A percentile compares a stretch with the other conserved stretches of the same genome.
Conservation (phyloP, 2,329 filamentous ascomycete genomes). For the Rhytidhysteron rufulum region DNA sequence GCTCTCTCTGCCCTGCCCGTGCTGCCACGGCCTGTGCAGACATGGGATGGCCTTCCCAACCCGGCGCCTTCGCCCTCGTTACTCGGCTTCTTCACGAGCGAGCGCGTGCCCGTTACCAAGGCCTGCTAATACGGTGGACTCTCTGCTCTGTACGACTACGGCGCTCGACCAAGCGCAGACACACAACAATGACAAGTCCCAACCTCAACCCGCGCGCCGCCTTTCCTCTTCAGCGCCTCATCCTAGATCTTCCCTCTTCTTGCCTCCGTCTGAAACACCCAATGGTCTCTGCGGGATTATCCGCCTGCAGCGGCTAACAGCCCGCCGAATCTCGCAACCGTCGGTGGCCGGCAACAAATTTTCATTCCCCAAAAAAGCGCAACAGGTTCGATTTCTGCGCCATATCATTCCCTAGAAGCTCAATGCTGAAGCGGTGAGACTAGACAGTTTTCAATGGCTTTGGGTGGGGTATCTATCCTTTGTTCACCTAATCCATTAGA, state of each 20-base stretch:
- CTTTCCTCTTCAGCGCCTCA: background rate
- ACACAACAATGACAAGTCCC: background rate
- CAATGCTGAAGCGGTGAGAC: background rate
- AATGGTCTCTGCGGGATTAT: constrained; percentile 9
- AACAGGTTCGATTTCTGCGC: constrained; percentile 8
- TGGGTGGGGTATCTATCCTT: background rate
- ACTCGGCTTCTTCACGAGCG: background rate
- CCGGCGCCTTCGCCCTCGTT: too few species aligned
- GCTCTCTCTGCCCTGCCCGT: too few species aligned
- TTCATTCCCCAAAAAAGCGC: constrained; percentile 12
- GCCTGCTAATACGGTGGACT: too few species aligned
- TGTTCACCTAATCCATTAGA: background rate
- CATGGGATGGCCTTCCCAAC: too few species aligned
- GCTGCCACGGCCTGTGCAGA: too few species aligned
- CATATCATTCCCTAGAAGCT: constrained; percentile 5
- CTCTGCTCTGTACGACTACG: too few species aligned
- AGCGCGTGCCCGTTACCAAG: background rate
- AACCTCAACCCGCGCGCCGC: background rate
- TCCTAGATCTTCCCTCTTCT: background rate
- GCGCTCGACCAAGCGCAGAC: too few species aligned
- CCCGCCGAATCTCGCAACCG: background rate
- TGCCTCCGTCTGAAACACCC: constrained; percentile 7
- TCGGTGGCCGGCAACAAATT: background rate
- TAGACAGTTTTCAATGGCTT: background rate
- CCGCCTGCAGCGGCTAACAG: constrained; percentile 3